Evolutionary conservation across 73 alveolate species (phyloP).

Genomic region (Paramecium bursaria): DNA sequence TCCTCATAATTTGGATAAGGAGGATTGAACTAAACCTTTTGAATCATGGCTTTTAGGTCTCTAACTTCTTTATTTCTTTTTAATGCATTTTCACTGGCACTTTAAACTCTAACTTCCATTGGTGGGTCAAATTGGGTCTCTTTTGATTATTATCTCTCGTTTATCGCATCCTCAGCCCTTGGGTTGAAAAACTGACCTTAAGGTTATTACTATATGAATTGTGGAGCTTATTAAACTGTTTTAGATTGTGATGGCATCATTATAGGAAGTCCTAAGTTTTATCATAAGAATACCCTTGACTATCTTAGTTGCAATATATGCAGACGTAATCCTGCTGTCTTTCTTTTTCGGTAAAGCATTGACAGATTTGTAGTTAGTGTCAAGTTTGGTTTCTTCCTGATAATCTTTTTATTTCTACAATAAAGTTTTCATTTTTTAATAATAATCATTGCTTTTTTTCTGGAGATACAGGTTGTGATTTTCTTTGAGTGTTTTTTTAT

Average conservation of each 20-base stretch:
- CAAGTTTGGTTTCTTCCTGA: no score
- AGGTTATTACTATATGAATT: not conserved
- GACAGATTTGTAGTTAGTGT: no score
- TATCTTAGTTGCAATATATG: constrained; percentile 38
- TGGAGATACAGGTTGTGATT: constrained; percentile 61
- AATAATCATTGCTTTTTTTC: constrained; percentile 52
- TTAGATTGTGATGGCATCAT: constrained; percentile 9
- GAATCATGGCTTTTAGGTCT: constrained; percentile 10
- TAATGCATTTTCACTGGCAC: constrained; percentile 27
- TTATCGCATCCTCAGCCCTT: not conserved
- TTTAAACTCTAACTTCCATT: constrained; percentile 38
- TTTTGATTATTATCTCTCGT: constrained; percentile 8
- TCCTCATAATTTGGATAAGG: not conserved
- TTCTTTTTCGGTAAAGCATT: no score
- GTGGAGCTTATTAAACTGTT: not conserved
- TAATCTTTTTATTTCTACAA: no score
- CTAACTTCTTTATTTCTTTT: not conserved
- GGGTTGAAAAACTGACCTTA: constrained; percentile 23
- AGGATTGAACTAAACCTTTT: constrained; percentile 33
- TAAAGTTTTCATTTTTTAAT: no score
- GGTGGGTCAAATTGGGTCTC: constrained; percentile 8
- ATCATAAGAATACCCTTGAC: not conserved
- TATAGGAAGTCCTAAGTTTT: constrained; percentile 32
- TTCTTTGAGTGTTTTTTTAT: constrained; percentile 46
- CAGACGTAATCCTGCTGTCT: constrained; percentile 57